Percentiles rank a stretch among this genome's conserved stretches.
phyloP scores from a whole-genome alignment of 768 basidiomycete genomes.

The Agaricus sinodeliciosus region DNA sequence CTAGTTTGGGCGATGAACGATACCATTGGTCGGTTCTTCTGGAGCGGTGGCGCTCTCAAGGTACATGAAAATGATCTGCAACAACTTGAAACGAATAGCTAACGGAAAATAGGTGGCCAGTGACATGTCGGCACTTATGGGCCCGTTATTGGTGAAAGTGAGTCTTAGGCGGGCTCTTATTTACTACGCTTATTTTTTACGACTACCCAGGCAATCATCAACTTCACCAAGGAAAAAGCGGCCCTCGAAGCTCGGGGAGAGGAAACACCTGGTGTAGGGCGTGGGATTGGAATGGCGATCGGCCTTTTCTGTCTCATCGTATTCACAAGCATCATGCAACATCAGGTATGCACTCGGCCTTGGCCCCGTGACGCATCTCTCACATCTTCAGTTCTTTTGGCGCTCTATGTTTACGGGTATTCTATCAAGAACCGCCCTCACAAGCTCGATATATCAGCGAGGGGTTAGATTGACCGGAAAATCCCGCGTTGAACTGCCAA shows the following conservation, averaged over 20 bases:
- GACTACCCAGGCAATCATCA: conserved; percentile 45
- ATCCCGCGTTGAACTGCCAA: conserved; percentile 55
- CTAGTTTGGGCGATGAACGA: conserved; percentile 58
- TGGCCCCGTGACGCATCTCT: not conserved
- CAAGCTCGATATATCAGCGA: conserved; percentile 65
- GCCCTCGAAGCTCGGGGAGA: conserved; percentile 29
- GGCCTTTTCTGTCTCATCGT: conserved; percentile 47
- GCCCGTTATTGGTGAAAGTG: conserved; percentile 56
- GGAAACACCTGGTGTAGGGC: conserved; percentile 34
- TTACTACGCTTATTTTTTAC: not conserved
- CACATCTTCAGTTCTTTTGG: conserved; percentile 53
- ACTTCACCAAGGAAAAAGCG: conserved; percentile 45
- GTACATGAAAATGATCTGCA: conserved; percentile 17
- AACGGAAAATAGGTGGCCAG: conserved; percentile 40
- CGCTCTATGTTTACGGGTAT: conserved; percentile 63
- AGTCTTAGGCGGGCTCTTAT: not conserved
- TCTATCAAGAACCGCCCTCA: conserved; percentile 58
- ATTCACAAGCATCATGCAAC: conserved; percentile 47
- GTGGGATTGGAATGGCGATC: conserved; percentile 53
- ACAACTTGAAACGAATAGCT: not conserved
- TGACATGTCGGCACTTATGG: conserved; percentile 57
- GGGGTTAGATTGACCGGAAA: conserved; percentile 60
- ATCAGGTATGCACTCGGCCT: conserved; percentile 39
- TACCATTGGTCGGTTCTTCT: conserved; percentile 50
- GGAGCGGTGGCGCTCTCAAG: conserved; percentile 58